These are phyloP conservation scores for Backusella westeae DNA, from an alignment of 192 early-diverging fungal genomes.

Conservation along the genomic window DNA sequence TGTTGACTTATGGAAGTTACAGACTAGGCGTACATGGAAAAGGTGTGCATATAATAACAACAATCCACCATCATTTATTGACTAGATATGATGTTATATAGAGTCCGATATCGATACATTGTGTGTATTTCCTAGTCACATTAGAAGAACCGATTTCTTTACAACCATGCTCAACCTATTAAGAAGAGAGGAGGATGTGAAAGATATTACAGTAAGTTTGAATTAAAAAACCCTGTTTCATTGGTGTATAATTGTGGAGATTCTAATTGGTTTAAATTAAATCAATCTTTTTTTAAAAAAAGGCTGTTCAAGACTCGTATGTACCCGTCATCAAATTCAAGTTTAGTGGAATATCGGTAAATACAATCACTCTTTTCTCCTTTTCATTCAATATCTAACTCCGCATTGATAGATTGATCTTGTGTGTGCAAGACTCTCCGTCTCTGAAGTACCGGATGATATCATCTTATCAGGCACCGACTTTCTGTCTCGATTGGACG, in stretches of 20 bases:
- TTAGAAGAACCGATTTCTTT: conserved; percentile 65
- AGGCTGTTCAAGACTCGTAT: conserved; percentile 60
- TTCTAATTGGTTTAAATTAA: too few species aligned
- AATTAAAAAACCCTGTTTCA: background rate
- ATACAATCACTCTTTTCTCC: conserved; percentile 42
- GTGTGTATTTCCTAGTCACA: conserved; percentile 60
- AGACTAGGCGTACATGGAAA: conserved; percentile 64
- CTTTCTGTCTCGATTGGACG: conserved; percentile 77
- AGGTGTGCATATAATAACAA: conserved; percentile 16
- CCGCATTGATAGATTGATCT: conserved; percentile 74
- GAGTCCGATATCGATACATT: conserved; percentile 72
- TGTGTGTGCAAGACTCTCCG: conserved; percentile 73
- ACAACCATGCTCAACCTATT: conserved; percentile 47
- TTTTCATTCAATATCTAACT: background rate
- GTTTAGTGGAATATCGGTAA: conserved; percentile 57
- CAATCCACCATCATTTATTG: background rate
- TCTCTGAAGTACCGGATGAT: conserved; percentile 72
- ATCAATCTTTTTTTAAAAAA: too few species aligned
- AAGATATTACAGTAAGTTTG: background rate
- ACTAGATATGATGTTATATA: background rate
- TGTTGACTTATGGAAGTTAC: conserved; percentile 71
- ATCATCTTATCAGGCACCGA: conserved; percentile 77
- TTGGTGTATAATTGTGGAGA: background rate
- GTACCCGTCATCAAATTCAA: conserved; percentile 69
- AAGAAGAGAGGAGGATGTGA: background rate